Conservation (phyloP, 495 filamentous ascomycete genomes). For the Xylaria telfairii region DNA sequence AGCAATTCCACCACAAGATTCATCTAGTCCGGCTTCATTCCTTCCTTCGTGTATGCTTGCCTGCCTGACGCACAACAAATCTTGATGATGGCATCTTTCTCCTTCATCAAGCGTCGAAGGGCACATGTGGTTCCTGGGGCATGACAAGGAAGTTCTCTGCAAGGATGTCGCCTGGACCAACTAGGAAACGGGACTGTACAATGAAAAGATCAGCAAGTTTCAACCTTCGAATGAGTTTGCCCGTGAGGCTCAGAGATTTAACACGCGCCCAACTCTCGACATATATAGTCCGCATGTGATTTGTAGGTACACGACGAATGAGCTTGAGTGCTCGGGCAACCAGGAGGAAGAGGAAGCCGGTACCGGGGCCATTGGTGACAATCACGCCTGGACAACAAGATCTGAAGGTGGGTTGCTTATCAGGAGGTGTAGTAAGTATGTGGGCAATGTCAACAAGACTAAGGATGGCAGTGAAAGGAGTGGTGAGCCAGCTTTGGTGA, state of each 20-base stretch:
- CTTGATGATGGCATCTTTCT: not conserved
- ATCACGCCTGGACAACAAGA: conserved; percentile 63
- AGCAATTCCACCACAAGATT: not conserved
- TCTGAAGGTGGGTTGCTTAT: conserved; percentile 43
- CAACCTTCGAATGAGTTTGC: conserved; percentile 63
- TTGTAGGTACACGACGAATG: conserved; percentile 49
- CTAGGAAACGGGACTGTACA: conserved; percentile 46
- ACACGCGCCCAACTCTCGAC: conserved; percentile 93
- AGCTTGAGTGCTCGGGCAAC: conserved; percentile 73
- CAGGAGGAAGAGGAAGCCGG: conserved; percentile 77
- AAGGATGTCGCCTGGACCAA: not conserved
- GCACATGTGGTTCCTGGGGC: conserved; percentile 6
- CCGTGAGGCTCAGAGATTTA: conserved; percentile 77
- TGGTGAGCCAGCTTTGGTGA: conserved; percentile 76
- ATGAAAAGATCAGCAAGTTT: conserved; percentile 52
- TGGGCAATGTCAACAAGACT: conserved; percentile 63
- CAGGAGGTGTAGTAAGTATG: conserved; percentile 43
- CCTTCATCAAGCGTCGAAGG: conserved; percentile 2
- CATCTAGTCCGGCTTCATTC: not conserved
- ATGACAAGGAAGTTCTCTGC: conserved; percentile 23
- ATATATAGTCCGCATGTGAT: conserved; percentile 70
- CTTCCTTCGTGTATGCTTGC: not conserved
- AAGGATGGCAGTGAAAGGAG: conserved; percentile 60
- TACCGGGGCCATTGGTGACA: conserved; percentile 88
- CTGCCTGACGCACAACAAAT: not conserved